Base-by-base conservation (phyloP, 352 stramenopile genomes). In the Globisporangium irregulare region DNA sequence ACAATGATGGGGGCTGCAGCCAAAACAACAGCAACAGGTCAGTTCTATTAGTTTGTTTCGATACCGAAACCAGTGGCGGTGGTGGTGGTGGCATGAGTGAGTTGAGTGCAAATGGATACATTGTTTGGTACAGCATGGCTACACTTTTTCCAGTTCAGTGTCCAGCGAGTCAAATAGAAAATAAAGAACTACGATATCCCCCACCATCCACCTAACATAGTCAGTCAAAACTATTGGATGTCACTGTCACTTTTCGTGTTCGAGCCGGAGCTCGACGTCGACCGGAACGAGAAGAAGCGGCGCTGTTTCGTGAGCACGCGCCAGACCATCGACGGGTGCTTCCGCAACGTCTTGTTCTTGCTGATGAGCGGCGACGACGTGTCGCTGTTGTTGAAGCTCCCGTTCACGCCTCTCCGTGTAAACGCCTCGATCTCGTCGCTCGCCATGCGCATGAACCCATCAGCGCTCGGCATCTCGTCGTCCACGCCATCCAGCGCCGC, bases 371-470 rank as follows among this genome's bases (percentile, higher is more conserved):
- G 59, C 7, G 59, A 65, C 43, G 22, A 65, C 43, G 43, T 20
- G 14, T 65, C 59, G 59, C 29, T 41, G 22, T 22, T 20, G 65
- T 27, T 18, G 46, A 41, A n/a, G 27, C 25, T 36, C 8, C 15
- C 10, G n/a, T 57, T n/a, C 14, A 9, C 29, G 34, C 1, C 5
- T 34, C 20, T 25, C 20, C 15, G 20, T 22, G 65, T 50, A 34
- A 22, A 70, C 50, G 67, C 77, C 41, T 84, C 80, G 57, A 92
- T 79, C 65, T 84, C 81, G 15, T 77, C 72, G 54, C 73, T 90
- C 32, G 87, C 87, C 25, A 93, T 75, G 18, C 87, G 81, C 83
- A 95, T 95, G 73, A 81, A 95, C 18, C 78, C 79, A 53, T 95
- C 87, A 12, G 85, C 81, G 57, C 82, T 95, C 9, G 78, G 81